A percentile compares a stretch with the other conserved stretches of the same genome.
These are phyloP conservation scores for Aspergillus pseudotamarii DNA, from an alignment of 2,329 filamentous ascomycete genomes.

Conservation along the genomic window DNA sequence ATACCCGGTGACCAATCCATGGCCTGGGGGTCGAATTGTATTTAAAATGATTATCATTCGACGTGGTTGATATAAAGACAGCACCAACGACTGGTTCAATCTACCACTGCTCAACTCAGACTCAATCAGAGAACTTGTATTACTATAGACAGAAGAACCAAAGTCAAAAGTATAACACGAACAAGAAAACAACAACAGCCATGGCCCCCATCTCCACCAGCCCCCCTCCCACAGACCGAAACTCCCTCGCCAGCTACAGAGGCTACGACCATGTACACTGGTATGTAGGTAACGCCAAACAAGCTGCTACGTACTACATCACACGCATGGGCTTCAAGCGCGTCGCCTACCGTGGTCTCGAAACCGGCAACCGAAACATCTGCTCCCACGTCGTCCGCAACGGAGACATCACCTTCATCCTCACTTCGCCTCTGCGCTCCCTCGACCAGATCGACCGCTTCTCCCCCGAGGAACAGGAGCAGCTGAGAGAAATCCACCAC, in stretches of 20 bases:
- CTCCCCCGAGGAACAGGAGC: conserved; percentile 59
- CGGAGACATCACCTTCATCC: conserved; percentile 46
- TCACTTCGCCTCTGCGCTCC: conserved; percentile 58
- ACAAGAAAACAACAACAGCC: neutral
- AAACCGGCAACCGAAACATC: conserved; percentile 79
- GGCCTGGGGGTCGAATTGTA: neutral
- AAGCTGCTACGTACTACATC: conserved; percentile 86
- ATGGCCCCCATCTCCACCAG: conserved; percentile 37
- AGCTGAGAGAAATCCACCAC: conserved; percentile 74
- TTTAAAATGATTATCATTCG: neutral
- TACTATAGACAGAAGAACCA: neutral
- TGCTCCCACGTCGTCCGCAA: conserved; percentile 72
- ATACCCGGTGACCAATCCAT: conserved; percentile 1
- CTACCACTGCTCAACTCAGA: neutral
- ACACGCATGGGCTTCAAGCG: conserved; percentile 82
- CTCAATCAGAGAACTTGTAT: neutral
- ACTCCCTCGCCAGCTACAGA: conserved; percentile 54
- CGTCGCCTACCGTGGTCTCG: conserved; percentile 82
- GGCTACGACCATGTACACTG: conserved; percentile 94
- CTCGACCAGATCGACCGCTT: conserved; percentile 62
- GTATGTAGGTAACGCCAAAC: conserved; percentile 97
- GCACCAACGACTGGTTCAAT: neutral
- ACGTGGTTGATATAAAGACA: neutral
- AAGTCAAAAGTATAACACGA: neutral
- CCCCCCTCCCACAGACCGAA: conserved; percentile 24